A percentile compares a stretch with the other conserved stretches of the same genome.
Conservation (phyloP, 2,329 filamentous ascomycete species). For the Beauveria varroae region DNA sequence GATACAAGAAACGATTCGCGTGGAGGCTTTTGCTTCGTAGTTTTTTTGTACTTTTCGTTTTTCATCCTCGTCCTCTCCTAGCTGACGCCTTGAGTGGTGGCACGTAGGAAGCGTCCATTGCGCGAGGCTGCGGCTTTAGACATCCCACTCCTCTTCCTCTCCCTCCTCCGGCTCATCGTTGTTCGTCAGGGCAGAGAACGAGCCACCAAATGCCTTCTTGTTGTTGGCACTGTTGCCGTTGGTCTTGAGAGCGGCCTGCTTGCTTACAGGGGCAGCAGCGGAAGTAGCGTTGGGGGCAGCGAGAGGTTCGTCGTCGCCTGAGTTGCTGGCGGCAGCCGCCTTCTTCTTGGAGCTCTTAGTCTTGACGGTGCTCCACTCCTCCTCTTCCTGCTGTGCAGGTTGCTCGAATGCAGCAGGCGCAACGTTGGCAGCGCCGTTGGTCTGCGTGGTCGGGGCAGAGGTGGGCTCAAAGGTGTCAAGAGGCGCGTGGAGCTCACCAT, state of each 20-base stretch:
- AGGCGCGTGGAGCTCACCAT: slow-evolving; percentile 34
- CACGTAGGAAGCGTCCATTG: neutral
- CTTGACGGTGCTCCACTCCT: slow-evolving; percentile 56
- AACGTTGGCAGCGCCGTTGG: slow-evolving; percentile 33
- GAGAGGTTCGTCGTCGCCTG: slow-evolving; percentile 26
- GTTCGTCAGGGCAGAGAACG: slow-evolving; percentile 42
- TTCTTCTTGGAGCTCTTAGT: slow-evolving; percentile 37
- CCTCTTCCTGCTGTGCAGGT: slow-evolving; percentile 51
- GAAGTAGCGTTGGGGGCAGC: slow-evolving; percentile 20
- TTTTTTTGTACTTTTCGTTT: neutral
- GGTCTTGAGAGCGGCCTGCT: neutral
- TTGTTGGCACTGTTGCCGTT: slow-evolving; percentile 10
- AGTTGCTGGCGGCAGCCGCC: slow-evolving; percentile 30
- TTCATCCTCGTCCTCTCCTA: neutral
- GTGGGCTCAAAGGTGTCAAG: slow-evolving; percentile 48
- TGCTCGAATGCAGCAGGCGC: slow-evolving; percentile 48
- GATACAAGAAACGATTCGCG: slow-evolving; percentile 9
- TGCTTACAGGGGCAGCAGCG: slow-evolving; percentile 4
- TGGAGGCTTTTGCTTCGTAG: neutral
- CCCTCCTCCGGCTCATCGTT: slow-evolving; percentile 36
- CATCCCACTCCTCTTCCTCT: slow-evolving; percentile 45
- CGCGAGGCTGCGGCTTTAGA: slow-evolving; percentile 26
- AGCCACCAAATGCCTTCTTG: slow-evolving; percentile 28
- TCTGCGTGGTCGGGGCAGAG: slow-evolving; percentile 19
- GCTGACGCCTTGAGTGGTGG: neutral